phyloP scores from a whole-genome alignment of 305 asterid species.

The Plantago lanceolata region DNA sequence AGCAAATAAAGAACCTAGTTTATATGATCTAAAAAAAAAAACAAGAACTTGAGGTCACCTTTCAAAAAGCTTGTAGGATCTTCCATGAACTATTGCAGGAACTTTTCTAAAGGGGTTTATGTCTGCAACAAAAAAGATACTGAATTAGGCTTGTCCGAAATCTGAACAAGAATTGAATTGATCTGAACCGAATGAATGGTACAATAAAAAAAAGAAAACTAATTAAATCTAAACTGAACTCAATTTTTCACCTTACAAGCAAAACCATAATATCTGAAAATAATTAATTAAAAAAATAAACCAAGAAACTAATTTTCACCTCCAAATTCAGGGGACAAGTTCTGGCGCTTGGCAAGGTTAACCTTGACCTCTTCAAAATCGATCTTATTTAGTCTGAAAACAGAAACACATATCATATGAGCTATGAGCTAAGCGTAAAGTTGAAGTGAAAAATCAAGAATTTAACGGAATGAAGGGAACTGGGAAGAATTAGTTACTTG shows the following conservation, averaged over 20 bases:
- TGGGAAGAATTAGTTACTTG: neutral
- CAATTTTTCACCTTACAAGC: too few species aligned
- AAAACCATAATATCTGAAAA: too few species aligned
- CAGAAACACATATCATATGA: neutral
- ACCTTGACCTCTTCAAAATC: conserved; percentile 72
- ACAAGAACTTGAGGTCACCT: conserved; percentile 29
- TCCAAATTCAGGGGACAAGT: conserved; percentile 48
- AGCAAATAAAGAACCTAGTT: neutral
- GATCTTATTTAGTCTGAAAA: conserved; percentile 52
- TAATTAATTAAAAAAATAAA: too few species aligned
- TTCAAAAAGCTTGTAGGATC: conserved; percentile 74
- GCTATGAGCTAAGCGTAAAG: too few species aligned
- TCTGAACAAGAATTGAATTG: too few species aligned
- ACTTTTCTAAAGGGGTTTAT: conserved; percentile 70
- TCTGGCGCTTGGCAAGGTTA: conserved; percentile 45
- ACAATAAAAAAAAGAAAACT: neutral
- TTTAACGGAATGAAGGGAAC: too few species aligned
- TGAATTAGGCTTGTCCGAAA: too few species aligned
- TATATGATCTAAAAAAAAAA: neutral
- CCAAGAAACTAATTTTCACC: conserved; percentile 29
- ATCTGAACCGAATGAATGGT: too few species aligned
- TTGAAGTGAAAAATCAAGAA: too few species aligned
- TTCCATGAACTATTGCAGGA: conserved; percentile 80
- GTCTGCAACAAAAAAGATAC: conserved; percentile 41
- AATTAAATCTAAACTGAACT: too few species aligned